These are phyloP conservation scores for Nannizziopsis arthrosporioides DNA, from an alignment of 2,329 filamentous ascomycete species.

Conservation along the genomic window DNA sequence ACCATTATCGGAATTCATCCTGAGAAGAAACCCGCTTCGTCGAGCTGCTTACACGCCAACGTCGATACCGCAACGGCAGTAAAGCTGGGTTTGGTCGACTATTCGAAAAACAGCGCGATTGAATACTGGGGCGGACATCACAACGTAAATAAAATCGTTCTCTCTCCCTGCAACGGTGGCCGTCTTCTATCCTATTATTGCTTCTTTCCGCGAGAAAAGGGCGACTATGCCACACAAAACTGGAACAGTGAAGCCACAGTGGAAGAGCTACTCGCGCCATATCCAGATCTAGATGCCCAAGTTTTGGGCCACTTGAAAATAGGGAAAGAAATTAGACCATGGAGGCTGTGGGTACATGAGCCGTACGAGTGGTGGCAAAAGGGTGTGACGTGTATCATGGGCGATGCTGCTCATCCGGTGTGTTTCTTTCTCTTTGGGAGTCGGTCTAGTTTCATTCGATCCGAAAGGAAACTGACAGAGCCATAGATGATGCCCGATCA, in stretches of 20 bases:
- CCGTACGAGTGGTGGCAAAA: conserved; percentile 50
- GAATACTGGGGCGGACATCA: conserved; percentile 62
- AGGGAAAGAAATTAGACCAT: conserved; percentile 52
- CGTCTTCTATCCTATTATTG: conserved; percentile 58
- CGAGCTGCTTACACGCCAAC: conserved; percentile 54
- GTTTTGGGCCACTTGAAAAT: conserved; percentile 48
- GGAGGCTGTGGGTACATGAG: conserved; percentile 54
- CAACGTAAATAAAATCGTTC: conserved; percentile 58
- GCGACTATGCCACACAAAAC: conserved; percentile 49
- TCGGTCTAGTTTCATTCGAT: background rate
- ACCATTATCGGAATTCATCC: conserved; percentile 51
- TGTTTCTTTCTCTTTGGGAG: conserved; percentile 10
- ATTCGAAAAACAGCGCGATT: conserved; percentile 48
- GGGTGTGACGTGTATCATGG: conserved; percentile 45
- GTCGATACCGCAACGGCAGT: conserved; percentile 51
- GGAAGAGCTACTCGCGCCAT: conserved; percentile 50
- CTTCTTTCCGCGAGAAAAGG: conserved; percentile 51
- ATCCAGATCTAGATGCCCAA: conserved; percentile 47
- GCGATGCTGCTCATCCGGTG: conserved; percentile 55
- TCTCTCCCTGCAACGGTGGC: conserved; percentile 57
- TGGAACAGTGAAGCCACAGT: conserved; percentile 48
- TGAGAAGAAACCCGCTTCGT: conserved; percentile 48
- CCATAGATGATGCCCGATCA: conserved; percentile 53
- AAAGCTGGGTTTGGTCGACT: conserved; percentile 50
- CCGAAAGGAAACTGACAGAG: conserved; percentile 14